Conservation (phyloP, 176 grass and related monocot species). For the Tillandsia leiboldiana region DNA sequence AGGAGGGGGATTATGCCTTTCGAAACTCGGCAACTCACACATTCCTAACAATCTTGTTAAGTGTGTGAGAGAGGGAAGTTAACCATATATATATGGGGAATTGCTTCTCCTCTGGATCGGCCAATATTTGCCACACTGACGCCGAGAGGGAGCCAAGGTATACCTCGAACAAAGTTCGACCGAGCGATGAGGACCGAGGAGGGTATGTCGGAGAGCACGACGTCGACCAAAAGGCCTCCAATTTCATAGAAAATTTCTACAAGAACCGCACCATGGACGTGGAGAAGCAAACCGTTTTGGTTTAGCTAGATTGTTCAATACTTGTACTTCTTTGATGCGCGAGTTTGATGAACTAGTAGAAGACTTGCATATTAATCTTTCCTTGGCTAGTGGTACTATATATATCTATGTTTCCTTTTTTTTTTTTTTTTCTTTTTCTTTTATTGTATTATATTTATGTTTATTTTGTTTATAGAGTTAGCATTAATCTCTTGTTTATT, state of each 20-base stretch:
- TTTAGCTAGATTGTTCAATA: background rate
- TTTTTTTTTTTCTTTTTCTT: too few relatives aligned
- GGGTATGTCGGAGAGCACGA: constrained; percentile 50
- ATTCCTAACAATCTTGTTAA: background rate
- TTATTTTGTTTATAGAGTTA: too few relatives aligned
- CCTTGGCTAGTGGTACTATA: too few relatives aligned
- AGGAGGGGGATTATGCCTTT: too few relatives aligned
- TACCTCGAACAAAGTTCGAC: constrained; percentile 40
- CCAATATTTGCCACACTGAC: constrained; percentile 21
- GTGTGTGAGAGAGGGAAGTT: background rate
- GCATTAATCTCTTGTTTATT: too few relatives aligned
- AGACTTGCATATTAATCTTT: too few relatives aligned
- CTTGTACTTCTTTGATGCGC: too few relatives aligned
- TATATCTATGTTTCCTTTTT: too few relatives aligned
- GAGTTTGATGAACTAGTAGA: too few relatives aligned
- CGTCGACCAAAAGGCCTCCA: constrained; percentile 29
- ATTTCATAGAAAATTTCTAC: background rate
- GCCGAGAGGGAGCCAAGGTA: constrained; percentile 28
- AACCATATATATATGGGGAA: background rate
- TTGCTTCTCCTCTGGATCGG: background rate
- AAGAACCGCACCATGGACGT: background rate
- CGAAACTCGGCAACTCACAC: too few relatives aligned
- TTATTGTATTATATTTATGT: too few relatives aligned
- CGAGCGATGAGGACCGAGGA: constrained; percentile 61
- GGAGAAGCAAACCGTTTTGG: background rate